Percentiles rank a stretch among this genome's conserved stretches.
phyloP scores from a whole-genome alignment of 1,139 yeast genomes.

The Sporopachydermia cereana region DNA sequence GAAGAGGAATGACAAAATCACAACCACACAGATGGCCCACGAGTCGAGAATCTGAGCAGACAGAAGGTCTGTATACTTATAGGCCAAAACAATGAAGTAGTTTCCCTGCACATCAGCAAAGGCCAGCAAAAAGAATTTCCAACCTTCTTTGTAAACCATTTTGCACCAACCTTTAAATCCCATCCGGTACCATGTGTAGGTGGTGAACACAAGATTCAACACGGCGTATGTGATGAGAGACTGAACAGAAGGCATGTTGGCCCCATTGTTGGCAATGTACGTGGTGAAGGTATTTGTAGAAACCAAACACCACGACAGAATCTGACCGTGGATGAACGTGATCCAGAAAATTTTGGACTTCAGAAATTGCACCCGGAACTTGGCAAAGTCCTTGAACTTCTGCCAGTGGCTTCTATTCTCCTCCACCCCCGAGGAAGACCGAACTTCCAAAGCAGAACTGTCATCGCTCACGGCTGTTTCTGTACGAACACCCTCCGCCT shows the following conservation, averaged over 20 bases:
- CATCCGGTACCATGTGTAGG: conserved; percentile 26
- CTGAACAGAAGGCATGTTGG: conserved; percentile 33
- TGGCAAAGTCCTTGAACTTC: neutral
- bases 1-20: conserved; percentile 1
- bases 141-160: conserved; percentile 24
- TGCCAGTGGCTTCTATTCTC: neutral
- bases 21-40: conserved; percentile 34
- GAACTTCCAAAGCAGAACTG: too few species aligned
- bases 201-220: conserved; percentile 26
- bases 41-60: conserved; percentile 32
- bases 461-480: neutral
- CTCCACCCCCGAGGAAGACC: neutral
- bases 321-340: conserved; percentile 30
- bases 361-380: conserved; percentile 10
- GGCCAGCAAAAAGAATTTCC: conserved; percentile 32
- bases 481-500: neutral
- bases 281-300: conserved; percentile 33
- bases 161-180: conserved; percentile 25
- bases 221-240: conserved; percentile 29
- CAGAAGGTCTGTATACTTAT: conserved; percentile 30
- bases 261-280: conserved; percentile 25
- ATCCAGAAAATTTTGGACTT: conserved; percentile 27
- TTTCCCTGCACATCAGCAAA: conserved; percentile 35
- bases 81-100: conserved; percentile 33
- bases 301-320: conserved; percentile 28